phyloP scores from a whole-genome alignment of 1,284 basidiomycete species.

The Laetiporus sulphureus region DNA sequence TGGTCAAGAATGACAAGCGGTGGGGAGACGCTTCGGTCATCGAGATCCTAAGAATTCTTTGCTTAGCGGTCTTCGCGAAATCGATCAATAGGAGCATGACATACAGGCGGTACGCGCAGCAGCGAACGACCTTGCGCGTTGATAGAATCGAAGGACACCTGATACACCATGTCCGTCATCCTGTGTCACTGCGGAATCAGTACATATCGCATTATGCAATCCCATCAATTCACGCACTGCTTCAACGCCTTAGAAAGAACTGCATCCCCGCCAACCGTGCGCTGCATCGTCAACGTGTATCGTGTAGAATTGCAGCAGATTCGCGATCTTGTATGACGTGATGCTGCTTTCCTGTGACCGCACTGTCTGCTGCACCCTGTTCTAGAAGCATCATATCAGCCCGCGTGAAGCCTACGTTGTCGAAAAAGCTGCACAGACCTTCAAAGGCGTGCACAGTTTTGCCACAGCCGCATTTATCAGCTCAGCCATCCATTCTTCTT shows the following conservation, averaged over 20 bases:
- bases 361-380: constrained; percentile 88
- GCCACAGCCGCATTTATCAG: constrained; percentile 81
- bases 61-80: background rate
- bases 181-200: constrained; percentile 31
- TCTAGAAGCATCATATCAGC: constrained; percentile 32
- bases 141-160: constrained; percentile 82
- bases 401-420: background rate
- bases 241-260: constrained; percentile 70
- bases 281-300: constrained; percentile 85
- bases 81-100: constrained; percentile 19
- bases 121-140: constrained; percentile 76
- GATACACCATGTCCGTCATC: constrained; percentile 74
- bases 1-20: constrained; percentile 78
- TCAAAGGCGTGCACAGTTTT: constrained; percentile 82
- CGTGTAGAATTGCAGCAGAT: constrained; percentile 94
- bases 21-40: constrained; percentile 72
- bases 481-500: constrained; percentile 76
- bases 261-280: constrained; percentile 83
- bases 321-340: constrained; percentile 86
- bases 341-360: constrained; percentile 91
- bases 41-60: constrained; percentile 55
- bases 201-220: too few species aligned
- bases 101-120: constrained; percentile 63
- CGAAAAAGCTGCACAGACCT: constrained; percentile 36
- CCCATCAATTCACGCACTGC: constrained; percentile 75